Conservation (phyloP, 495 filamentous ascomycete genomes). For the Neurospora sp. region DNA sequence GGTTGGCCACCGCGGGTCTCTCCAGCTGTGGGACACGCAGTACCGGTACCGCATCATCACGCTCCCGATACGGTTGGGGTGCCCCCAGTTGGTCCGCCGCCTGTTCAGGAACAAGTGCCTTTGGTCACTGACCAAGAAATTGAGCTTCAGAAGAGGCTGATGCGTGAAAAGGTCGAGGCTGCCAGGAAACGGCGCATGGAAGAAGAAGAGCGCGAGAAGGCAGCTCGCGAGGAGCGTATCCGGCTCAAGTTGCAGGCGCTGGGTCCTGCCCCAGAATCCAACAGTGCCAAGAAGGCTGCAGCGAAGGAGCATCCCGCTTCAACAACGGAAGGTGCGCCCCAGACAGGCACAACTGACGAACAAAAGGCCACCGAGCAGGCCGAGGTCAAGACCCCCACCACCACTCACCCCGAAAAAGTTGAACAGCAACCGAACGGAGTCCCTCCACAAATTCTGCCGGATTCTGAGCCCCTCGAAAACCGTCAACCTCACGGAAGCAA, state of each 20-base stretch:
- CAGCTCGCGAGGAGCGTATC: slow-evolving; percentile 70
- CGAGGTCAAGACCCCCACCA: slow-evolving; percentile 8
- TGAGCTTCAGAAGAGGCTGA: slow-evolving; percentile 67
- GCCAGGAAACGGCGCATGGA: slow-evolving; percentile 71
- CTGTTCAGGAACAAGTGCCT: slow-evolving; percentile 10
- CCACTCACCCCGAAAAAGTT: slow-evolving; percentile 4
- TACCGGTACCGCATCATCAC: slow-evolving; percentile 35
- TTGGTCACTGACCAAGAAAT: slow-evolving; percentile 46
- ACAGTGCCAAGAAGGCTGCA: slow-evolving; percentile 37
- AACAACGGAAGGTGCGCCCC: slow-evolving; percentile 12
- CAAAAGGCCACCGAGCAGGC: background rate
- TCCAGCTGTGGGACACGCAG: slow-evolving; percentile 36
- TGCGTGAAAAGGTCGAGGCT: slow-evolving; percentile 69
- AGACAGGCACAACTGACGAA: slow-evolving; percentile 2
- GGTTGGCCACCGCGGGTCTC: slow-evolving; percentile 42
- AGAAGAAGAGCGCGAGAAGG: slow-evolving; percentile 71
- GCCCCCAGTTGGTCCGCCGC: slow-evolving; percentile 9
- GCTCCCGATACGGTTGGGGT: slow-evolving; percentile 11
- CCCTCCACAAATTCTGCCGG: background rate
- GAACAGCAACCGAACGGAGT: slow-evolving; percentile 8
- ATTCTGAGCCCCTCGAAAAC: slow-evolving; percentile 8
- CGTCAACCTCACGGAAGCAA: slow-evolving; percentile 9
- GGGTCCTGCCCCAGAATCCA: slow-evolving; percentile 57
- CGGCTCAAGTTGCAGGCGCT: slow-evolving; percentile 70
- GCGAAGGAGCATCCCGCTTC: slow-evolving; percentile 19